Evolutionary conservation across 2,329 filamentous ascomycete genomes (phyloP).

Genomic region (Elsinoe batatas): DNA sequence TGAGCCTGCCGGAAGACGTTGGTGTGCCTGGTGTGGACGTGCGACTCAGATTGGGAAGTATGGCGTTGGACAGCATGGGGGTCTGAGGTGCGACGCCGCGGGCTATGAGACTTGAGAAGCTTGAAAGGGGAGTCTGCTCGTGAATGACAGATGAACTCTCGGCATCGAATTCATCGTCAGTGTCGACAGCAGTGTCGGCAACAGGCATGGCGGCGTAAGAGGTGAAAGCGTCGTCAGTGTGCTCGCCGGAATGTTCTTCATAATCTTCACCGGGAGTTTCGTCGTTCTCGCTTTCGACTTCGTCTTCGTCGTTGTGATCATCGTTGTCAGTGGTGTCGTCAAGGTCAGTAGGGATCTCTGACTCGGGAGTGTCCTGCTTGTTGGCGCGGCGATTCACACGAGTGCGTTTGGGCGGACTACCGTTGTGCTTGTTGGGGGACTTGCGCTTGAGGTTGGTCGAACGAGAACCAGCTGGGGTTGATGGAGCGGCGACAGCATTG

Average conservation of each 20-base stretch:
- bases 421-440: not conserved
- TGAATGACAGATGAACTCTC: not conserved
- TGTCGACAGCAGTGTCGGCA: not conserved
- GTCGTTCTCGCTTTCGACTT: not conserved
- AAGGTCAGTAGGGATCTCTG: not conserved
- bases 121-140: not conserved
- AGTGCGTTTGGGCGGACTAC: not conserved
- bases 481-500: not conserved
- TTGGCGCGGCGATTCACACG: not conserved
- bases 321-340: not conserved
- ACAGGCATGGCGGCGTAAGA: not conserved
- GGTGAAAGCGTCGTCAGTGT: not conserved
- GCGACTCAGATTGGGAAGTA: not conserved
- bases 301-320: not conserved
- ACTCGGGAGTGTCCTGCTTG: slow-evolving; percentile 4
- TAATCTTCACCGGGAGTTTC: not conserved
- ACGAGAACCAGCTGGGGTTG: not conserved
- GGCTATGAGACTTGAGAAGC: not conserved
- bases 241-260: not conserved
- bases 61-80: not conserved
- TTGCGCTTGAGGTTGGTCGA: not conserved
- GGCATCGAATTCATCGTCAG: not conserved
- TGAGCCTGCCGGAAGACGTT: too few relatives aligned
- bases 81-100: not conserved
- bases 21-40: not conserved